These are phyloP conservation scores for Ogataea thermomethanolica DNA, from an alignment of 805 yeast genomes.

Conservation along the genomic window DNA sequence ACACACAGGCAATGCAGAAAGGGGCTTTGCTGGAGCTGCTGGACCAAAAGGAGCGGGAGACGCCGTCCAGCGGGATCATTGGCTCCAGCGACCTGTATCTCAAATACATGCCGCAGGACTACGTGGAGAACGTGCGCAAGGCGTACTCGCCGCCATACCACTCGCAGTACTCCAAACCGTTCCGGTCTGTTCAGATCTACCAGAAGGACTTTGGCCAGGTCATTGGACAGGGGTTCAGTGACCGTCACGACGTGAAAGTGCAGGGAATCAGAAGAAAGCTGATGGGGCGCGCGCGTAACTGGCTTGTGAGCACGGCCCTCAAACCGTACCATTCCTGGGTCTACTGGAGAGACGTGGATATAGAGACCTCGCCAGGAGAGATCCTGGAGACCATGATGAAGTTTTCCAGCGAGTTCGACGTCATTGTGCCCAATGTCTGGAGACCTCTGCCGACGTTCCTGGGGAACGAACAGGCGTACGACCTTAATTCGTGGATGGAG, in stretches of 20 bases:
- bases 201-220: constrained; percentile 81
- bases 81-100: constrained; percentile 64
- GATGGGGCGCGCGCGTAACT: constrained; percentile 85
- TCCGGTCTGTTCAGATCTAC: constrained; percentile 75
- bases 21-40: constrained; percentile 56
- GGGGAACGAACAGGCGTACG: constrained; percentile 91
- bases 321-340: constrained; percentile 89
- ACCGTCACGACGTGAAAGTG: constrained; percentile 79
- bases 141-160: constrained; percentile 71
- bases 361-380: constrained; percentile 76
- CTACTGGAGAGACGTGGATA: constrained; percentile 86
- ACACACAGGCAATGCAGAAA: constrained; percentile 64
- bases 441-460: constrained; percentile 91
- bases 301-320: constrained; percentile 71
- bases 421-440: constrained; percentile 90
- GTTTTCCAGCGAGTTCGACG: constrained; percentile 54
- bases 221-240: constrained; percentile 82
- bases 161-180: constrained; percentile 58
- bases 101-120: constrained; percentile 62
- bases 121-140: constrained; percentile 51
- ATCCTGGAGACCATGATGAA: constrained; percentile 74
- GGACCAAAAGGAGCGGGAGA: constrained; percentile 38
- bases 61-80: constrained; percentile 34
- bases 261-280: constrained; percentile 81
- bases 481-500: constrained; percentile 95